Conservation (phyloP, 768 basidiomycete species). For the Paxillus ammoniavirescens region DNA sequence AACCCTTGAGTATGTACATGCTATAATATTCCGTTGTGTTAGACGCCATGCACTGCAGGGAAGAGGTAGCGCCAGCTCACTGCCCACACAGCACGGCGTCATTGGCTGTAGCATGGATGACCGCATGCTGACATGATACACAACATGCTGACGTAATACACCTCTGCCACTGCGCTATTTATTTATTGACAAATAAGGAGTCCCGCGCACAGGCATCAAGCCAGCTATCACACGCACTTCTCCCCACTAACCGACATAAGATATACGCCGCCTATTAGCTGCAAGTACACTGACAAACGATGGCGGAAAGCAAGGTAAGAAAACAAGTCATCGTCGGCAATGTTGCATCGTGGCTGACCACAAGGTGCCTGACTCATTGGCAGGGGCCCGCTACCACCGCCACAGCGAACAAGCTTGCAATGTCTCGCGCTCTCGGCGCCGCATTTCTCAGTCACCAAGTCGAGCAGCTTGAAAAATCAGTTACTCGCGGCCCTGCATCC, state of each 20-base stretch:
- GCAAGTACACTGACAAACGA: neutral
- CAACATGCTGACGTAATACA: neutral
- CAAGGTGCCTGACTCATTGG: neutral
- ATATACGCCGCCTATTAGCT: neutral
- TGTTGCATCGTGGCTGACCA: neutral
- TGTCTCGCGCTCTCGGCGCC: conserved; percentile 85
- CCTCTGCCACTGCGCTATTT: neutral
- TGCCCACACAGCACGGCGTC: neutral
- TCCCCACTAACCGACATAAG: neutral
- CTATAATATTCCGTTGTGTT: neutral
- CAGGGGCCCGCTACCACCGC: conserved; percentile 26
- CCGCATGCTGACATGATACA: neutral
- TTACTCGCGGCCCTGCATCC: conserved; percentile 49
- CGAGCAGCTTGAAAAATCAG: conserved; percentile 80
- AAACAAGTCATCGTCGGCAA: neutral
- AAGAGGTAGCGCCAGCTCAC: too few relatives aligned
- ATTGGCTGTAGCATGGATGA: neutral
- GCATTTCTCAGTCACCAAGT: conserved; percentile 88
- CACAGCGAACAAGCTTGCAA: conserved; percentile 61
- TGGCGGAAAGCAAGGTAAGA: neutral
- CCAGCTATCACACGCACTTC: neutral
- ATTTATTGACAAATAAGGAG: neutral
- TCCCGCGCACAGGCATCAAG: neutral
- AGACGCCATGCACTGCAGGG: neutral
- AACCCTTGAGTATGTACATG: too few relatives aligned